phyloP scores from a whole-genome alignment of 2,329 filamentous ascomycete genomes.

The Colletotrichum australisinense region DNA sequence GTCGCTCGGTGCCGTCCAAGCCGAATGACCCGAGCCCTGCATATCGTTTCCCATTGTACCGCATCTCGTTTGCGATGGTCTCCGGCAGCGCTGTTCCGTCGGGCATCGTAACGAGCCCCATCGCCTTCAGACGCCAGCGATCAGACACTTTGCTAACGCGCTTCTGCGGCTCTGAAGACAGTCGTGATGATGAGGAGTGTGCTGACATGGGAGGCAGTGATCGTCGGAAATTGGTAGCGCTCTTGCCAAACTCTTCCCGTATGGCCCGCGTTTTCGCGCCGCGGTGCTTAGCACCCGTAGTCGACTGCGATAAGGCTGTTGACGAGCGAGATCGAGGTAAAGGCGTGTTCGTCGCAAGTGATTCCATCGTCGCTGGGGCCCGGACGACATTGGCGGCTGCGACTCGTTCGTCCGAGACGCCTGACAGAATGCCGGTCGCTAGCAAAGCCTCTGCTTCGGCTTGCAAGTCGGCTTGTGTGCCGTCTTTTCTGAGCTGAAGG shows the following conservation, averaged over 20 bases:
- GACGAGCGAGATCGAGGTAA: constrained; percentile 18
- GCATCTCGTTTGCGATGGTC: constrained; percentile 58
- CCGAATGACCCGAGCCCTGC: constrained; percentile 51
- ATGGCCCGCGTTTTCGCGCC: constrained; percentile 52
- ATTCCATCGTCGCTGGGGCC: constrained; percentile 28
- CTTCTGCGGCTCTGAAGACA: constrained; percentile 29
- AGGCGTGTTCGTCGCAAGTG: constrained; percentile 11
- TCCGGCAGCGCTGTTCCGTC: constrained; percentile 66
- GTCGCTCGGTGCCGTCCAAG: constrained; percentile 38
- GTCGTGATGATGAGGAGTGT: constrained; percentile 30
- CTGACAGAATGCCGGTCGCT: constrained; percentile 55
- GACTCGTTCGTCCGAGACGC: constrained; percentile 51
- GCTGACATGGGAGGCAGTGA: constrained; percentile 50
- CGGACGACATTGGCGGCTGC: constrained; percentile 49
- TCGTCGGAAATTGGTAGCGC: constrained; percentile 48
- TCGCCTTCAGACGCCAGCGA: constrained; percentile 59
- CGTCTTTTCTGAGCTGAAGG: constrained; percentile 45
- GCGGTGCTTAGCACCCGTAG: constrained; percentile 13
- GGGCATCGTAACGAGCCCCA: constrained; percentile 64
- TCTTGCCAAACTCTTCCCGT: constrained; percentile 47
- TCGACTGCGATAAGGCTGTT: constrained; percentile 30
- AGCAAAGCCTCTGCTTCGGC: constrained; percentile 51
- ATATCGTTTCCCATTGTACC: constrained; percentile 53
- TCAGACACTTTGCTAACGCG: constrained; percentile 53
- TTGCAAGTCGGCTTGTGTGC: constrained; percentile 42